These are phyloP conservation scores for Fusarium azukiicola DNA, from an alignment of 2,329 filamentous ascomycete genomes.

Conservation along the genomic window DNA sequence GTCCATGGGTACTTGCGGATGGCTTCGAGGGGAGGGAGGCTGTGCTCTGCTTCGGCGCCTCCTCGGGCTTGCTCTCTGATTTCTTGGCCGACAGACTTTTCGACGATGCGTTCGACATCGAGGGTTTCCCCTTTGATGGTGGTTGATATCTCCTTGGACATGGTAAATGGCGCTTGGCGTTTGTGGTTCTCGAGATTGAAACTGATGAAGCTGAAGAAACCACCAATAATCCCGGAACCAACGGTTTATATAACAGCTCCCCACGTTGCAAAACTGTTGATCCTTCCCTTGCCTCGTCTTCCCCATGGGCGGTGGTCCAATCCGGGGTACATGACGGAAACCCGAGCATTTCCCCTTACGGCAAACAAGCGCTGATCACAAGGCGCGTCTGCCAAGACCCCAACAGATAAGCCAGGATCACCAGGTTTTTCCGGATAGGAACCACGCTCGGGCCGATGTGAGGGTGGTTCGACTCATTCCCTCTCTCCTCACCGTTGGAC, in stretches of 20 bases:
- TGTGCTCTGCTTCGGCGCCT: conserved; percentile 30
- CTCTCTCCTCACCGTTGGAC: neutral
- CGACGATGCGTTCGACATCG: neutral
- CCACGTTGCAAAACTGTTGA: conserved; percentile 25
- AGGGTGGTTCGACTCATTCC: neutral
- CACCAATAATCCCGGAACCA: neutral
- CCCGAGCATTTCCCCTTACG: conserved; percentile 41
- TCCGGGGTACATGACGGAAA: conserved; percentile 19
- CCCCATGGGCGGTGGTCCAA: conserved; percentile 5
- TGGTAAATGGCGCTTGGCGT: neutral
- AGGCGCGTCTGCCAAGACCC: neutral
- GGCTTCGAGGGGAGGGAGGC: conserved; percentile 51
- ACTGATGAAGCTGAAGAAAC: neutral
- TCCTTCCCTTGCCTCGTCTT: conserved; percentile 30
- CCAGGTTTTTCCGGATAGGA: conserved; percentile 3
- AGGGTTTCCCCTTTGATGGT: neutral
- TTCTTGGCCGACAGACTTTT: neutral
- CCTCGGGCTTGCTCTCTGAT: neutral
- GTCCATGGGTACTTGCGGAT: conserved; percentile 58
- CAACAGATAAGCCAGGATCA: conserved; percentile 14
- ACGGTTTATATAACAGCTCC: neutral
- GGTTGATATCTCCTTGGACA: neutral
- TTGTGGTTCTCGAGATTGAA: neutral
- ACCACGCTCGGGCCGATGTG: conserved; percentile 1
- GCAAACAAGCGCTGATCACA: conserved; percentile 18